Evolutionary conservation across 495 filamentous ascomycete species (phyloP).

Genomic region (Hypoxylon subgilvum): DNA sequence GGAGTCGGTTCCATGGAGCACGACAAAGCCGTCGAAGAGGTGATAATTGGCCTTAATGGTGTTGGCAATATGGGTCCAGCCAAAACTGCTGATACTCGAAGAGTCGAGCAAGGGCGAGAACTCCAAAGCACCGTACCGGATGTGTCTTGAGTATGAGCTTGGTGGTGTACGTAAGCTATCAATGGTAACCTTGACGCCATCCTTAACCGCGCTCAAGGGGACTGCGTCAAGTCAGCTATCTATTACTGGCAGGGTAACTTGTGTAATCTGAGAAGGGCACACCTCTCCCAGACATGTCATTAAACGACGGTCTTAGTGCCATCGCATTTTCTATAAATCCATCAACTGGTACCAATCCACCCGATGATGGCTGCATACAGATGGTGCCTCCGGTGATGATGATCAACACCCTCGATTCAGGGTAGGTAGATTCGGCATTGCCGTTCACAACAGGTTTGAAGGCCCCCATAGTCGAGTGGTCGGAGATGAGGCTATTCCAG

Average conservation of each 20-base stretch:
- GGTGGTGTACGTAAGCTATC: slow-evolving; percentile 77
- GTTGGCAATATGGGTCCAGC: slow-evolving; percentile 86
- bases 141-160: slow-evolving; percentile 78
- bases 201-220: slow-evolving; percentile 47
- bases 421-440: slow-evolving; percentile 45
- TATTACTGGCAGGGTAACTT: background rate
- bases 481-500: too few species aligned
- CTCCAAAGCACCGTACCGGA: slow-evolving; percentile 86
- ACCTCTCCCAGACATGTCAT: slow-evolving; percentile 73
- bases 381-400: slow-evolving; percentile 97
- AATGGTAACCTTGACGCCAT: slow-evolving; percentile 47
- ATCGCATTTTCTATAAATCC: slow-evolving; percentile 86
- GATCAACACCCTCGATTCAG: slow-evolving; percentile 82
- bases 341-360: slow-evolving; percentile 71
- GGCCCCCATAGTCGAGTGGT: slow-evolving; percentile 25
- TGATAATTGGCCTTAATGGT: slow-evolving; percentile 77
- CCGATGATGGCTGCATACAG: slow-evolving; percentile 79
- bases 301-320: slow-evolving; percentile 84
- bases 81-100: slow-evolving; percentile 81
- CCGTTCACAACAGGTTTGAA: slow-evolving; percentile 19
- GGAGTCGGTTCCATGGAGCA: slow-evolving; percentile 96
- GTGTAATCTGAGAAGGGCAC: too few species aligned
- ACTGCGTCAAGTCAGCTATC: slow-evolving; percentile 27
- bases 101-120: slow-evolving; percentile 89
- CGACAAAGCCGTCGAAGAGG: slow-evolving; percentile 90